Conservation (phyloP, 139 green algal genomes). For the Chlorokybus atmophyticus region DNA sequence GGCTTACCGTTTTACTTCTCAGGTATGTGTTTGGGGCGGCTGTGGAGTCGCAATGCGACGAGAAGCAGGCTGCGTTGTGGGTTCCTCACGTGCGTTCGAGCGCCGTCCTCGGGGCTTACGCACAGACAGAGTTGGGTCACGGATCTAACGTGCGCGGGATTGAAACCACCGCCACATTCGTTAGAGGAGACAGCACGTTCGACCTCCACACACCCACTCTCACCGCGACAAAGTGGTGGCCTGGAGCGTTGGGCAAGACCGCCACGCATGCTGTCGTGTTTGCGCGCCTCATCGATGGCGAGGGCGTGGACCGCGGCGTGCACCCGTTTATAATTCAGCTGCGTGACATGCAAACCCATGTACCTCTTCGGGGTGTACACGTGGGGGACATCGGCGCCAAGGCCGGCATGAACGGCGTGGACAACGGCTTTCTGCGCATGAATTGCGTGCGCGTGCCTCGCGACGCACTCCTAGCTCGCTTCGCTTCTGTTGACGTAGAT, state of each 20-base stretch:
- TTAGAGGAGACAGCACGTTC: slow-evolving; percentile 48
- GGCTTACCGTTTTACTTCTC: too few species aligned
- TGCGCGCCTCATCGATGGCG: slow-evolving; percentile 60
- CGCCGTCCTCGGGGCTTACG: slow-evolving; percentile 75
- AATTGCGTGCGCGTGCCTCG: slow-evolving; percentile 53
- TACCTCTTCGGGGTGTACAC: neutral
- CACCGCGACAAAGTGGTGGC: slow-evolving; percentile 70
- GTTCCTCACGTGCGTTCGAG: slow-evolving; percentile 36
- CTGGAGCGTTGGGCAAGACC: slow-evolving; percentile 81
- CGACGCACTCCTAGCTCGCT: slow-evolving; percentile 78
- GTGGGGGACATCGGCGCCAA: neutral
- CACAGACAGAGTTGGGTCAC: slow-evolving; percentile 80
- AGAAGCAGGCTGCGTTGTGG: slow-evolving; percentile 78
- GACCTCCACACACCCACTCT: slow-evolving; percentile 77
- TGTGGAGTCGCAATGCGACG: neutral
- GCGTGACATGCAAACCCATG: neutral
- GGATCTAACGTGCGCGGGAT: slow-evolving; percentile 85
- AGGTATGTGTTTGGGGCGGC: neutral
- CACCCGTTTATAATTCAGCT: slow-evolving; percentile 7
- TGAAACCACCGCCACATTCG: slow-evolving; percentile 79
- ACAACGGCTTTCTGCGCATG: slow-evolving; percentile 79
- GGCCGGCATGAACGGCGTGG: slow-evolving; percentile 49
- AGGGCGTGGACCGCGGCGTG: slow-evolving; percentile 13
- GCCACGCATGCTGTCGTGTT: slow-evolving; percentile 82
- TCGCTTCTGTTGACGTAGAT: slow-evolving; percentile 56